A percentile compares a stretch with the other conserved stretches of the same genome.
Evolutionary conservation across 331 rosid species (phyloP).

Genomic region (Acacia concinna): DNA sequence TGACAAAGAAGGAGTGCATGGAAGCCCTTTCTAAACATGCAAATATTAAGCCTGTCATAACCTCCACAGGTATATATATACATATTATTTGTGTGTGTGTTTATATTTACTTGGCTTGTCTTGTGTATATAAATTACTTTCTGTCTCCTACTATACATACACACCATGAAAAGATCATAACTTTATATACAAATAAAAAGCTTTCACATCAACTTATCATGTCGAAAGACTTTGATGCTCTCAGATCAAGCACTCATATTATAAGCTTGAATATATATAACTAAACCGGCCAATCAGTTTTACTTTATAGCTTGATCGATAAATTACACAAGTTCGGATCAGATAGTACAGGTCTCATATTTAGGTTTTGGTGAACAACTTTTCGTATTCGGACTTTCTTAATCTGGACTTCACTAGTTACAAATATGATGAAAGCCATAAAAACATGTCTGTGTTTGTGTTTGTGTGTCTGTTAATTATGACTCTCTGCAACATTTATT

Average conservation of each 20-base stretch:
- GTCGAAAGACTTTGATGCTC: neutral
- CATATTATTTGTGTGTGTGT: neutral
- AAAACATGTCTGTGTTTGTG: neutral
- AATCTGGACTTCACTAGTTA: neutral
- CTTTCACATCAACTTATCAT: neutral
- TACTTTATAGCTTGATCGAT: neutral
- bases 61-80: constrained; percentile 67
- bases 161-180: neutral
- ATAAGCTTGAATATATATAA: neutral
- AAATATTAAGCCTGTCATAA: constrained; percentile 68
- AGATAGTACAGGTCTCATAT: neutral
- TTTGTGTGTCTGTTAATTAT: too few species aligned
- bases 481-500: neutral
- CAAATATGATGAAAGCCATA: neutral
- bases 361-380: neutral
- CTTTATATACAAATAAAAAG: neutral
- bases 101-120: neutral
- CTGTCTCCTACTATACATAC: neutral
- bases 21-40: constrained; percentile 91
- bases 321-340: neutral
- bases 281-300: neutral
- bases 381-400: neutral
- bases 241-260: neutral
- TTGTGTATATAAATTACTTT: neutral
- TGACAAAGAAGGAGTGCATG: constrained; percentile 88